phyloP scores from a whole-genome alignment of 768 basidiomycete species.

The Trametes maxima region DNA sequence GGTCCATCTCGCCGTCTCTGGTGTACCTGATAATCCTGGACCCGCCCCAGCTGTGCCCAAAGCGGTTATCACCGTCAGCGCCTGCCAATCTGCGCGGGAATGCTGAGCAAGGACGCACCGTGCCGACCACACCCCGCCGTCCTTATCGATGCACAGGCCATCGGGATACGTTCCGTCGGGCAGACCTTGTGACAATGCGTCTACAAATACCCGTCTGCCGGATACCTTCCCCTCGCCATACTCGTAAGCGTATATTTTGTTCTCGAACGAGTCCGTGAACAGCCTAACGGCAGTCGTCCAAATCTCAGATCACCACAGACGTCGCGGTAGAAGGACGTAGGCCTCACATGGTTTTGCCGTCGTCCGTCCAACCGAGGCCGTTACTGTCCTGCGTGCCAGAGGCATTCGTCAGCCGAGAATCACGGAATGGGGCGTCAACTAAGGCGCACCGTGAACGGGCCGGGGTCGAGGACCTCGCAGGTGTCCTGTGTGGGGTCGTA shows the following conservation, averaged over 20 bases:
- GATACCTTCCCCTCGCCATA: conserved; percentile 57
- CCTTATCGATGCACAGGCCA: conserved; percentile 65
- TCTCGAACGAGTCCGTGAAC: conserved; percentile 68
- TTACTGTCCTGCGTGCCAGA: conserved; percentile 51
- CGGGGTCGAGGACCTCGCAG: conserved; percentile 57
- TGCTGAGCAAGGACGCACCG: conserved; percentile 38
- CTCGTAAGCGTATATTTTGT: conserved; percentile 69
- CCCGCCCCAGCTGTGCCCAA: conserved; percentile 58
- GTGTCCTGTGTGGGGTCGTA: conserved; percentile 54
- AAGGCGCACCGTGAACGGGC: conserved; percentile 61
- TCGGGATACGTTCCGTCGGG: conserved; percentile 58
- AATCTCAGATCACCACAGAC: conserved; percentile 13
- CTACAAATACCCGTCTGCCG: conserved; percentile 59
- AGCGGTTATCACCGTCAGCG: conserved; percentile 17
- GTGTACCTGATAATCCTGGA: conserved; percentile 60
- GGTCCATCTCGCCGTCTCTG: conserved; percentile 53
- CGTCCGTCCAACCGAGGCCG: conserved; percentile 65
- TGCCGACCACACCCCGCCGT: conserved; percentile 70
- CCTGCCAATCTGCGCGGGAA: conserved; percentile 16
- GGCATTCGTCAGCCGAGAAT: conserved; percentile 10
- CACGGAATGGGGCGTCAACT: conserved; percentile 32
- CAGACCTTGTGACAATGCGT: conserved; percentile 56
- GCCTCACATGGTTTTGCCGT: conserved; percentile 58
- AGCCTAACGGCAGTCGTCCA: conserved; percentile 45
- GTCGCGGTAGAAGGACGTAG: conserved; percentile 12